Evolutionary conservation across 2,329 filamentous ascomycete species (phyloP).

Genomic region (Trichoderma afroharzianum): DNA sequence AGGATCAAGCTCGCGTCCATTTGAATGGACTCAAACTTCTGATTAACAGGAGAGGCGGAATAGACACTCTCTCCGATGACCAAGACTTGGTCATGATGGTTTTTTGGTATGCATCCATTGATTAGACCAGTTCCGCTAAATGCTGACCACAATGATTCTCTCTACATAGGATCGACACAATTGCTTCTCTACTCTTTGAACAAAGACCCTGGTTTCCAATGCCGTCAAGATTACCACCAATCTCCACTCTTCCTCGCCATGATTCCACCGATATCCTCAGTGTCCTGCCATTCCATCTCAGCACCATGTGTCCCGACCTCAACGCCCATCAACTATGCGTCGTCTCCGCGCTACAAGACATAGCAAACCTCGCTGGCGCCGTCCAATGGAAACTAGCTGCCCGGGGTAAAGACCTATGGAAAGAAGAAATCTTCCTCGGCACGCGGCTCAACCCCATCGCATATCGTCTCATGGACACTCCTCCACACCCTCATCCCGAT

Average conservation of each 20-base stretch:
- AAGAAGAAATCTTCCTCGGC: constrained; percentile 10
- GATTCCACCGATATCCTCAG: background rate
- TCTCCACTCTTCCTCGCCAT: background rate
- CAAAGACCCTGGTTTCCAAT: constrained; percentile 9
- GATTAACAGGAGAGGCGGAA: constrained; percentile 8
- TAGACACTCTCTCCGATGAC: background rate
- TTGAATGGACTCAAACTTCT: constrained; percentile 1
- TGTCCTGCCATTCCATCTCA: background rate
- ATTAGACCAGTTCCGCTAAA: background rate
- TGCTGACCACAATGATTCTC: background rate
- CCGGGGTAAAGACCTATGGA: background rate
- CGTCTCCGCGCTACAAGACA: background rate
- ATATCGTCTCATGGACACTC: constrained; percentile 1
- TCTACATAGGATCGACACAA: constrained; percentile 4
- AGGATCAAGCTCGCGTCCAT: constrained; percentile 7
- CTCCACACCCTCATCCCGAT: background rate
- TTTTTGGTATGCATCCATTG: background rate
- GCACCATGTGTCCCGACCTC: background rate
- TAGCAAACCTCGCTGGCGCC: background rate
- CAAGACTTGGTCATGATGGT: background rate
- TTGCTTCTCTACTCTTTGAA: background rate
- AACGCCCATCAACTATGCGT: background rate
- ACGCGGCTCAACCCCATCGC: constrained; percentile 4
- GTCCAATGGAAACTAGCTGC: background rate
- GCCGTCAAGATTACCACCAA: background rate